Conservation (phyloP, 148 eudicot species). For the Suaeda aralocaspica region DNA sequence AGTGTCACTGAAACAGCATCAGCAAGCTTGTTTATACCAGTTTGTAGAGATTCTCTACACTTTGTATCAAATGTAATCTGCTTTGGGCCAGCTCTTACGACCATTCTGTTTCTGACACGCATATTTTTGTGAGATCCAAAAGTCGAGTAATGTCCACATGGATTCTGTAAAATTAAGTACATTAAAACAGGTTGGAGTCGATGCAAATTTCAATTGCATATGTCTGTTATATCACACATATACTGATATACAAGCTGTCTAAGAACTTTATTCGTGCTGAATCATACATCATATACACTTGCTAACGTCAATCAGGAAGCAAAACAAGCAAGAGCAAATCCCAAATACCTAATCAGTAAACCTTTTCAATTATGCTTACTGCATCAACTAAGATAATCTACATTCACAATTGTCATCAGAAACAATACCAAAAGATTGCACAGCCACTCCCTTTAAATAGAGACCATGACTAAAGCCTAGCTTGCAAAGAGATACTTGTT, state of each 20-base stretch:
- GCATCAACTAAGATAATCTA: neutral
- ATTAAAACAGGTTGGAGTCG: neutral
- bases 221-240: neutral
- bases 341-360: neutral
- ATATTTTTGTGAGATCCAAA: conserved; percentile 26
- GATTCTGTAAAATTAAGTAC: conserved; percentile 30
- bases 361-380: neutral
- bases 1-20: conserved; percentile 95
- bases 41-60: conserved; percentile 62
- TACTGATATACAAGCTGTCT: neutral
- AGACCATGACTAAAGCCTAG: neutral
- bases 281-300: conserved; percentile 2
- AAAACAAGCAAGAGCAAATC: neutral
- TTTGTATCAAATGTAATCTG: conserved; percentile 65
- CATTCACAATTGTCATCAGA: neutral
- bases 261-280: neutral
- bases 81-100: conserved; percentile 79
- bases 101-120: conserved; percentile 23
- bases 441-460: neutral
- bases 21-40: conserved; percentile 85
- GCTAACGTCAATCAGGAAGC: neutral
- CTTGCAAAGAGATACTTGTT: too few relatives aligned
- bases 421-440: neutral
- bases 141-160: conserved; percentile 15
- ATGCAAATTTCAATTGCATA: neutral